Base-by-base conservation (phyloP, 176 grass and related monocot genomes). In the Oryza brachyantha region DNA sequence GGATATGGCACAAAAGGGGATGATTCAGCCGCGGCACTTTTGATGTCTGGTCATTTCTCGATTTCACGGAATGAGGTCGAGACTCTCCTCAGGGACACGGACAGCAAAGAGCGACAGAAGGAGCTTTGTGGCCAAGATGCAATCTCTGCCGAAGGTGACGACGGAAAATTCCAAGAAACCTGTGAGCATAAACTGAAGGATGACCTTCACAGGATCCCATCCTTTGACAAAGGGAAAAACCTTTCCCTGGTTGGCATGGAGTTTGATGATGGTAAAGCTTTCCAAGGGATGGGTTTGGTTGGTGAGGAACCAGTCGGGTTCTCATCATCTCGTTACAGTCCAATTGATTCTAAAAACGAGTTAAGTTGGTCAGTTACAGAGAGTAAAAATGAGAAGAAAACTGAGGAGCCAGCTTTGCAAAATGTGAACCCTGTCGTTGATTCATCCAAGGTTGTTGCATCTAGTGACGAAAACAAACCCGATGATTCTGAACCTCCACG, bases 11-110 rank as follows among this genome's bases (percentile, higher is more conserved):
- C 42, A 11, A 52, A 84, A 5, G 84, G 79, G 28, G 68, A 10
- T 21, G 84, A 87, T 60, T 67, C 85, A 39, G 87, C 93, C 3
- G 84, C 84, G 10, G 22, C 86, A 4, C 74, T 94, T 10, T 68
- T 97, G 50, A 88, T 90, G 84, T 92, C 94, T 69, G 82, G 89
- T 13, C 94, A 97, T 29, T 97, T 94, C 64, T 85, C 84, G 0
- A 71, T 84, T n/a, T 75, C 89, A 5, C 42, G 54, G 25, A 78
- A 46, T 22, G 84, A 97, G 35, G 39, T 83, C 17, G 81, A 90
- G 70, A 75, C 12, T 58, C 78, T 86, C 69, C 78, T 84, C 5
- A 19, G 28, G 57, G 66, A 32, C 58, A 12, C 78, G 19, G 84
- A 87, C 25, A 24, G 31, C 81, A 89, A 81, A 35, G 68, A 62